Evolutionary conservation across 2,329 filamentous ascomycete species (phyloP), one percentile per base, ranked within the genome.

Genomic region (Escovopsis sp.): DNA sequence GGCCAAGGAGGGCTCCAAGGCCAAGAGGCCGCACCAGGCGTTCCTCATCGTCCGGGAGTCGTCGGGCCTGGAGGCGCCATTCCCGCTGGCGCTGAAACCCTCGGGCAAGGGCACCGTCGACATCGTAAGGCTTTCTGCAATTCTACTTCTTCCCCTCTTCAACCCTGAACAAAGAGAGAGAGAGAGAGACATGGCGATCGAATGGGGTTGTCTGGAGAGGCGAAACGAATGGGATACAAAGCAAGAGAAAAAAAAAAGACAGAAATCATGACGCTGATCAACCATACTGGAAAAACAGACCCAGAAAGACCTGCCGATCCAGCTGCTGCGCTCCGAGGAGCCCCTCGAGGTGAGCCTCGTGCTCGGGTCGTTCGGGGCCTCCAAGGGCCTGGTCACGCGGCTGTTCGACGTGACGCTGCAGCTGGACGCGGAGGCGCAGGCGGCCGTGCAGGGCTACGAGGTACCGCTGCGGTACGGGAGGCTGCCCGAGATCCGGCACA

Each of bases 11-110:
- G 77, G 72, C 52, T 76, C 76, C 58, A 78, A 76, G 47, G 70
- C 73, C 32, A 88, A 86, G 67, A 76, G 82, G 45, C 85, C 90
- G 47, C 90, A 98, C 60, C 90, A 98, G 61, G 86, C 86, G 5
- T 94, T 94, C 64, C 68, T 98, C 36, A 68, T 90, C 13, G 60
- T 98, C 39, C 77, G 73, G 48, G 86, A 96, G 19, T 63, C 67
- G 11, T 78, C 76, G 10, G 84, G 83, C 26, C 66, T 98, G 32
- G 87, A 96, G 57, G 78, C 86, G 17, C 86, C 87, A 1, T 94
- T 88, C 50, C 76, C 86, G 2, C 68, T 98, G 48, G 77, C 63
- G 10, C 64, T 93, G 33, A 94, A 93, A 63, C 82, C 90, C 9
- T 85, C 69, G 49, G 90, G 90, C 45, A 94, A 94, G 62, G 85